These are phyloP conservation scores for Angomonas deanei DNA, from an alignment of 208 protist species.

Conservation along the genomic window DNA sequence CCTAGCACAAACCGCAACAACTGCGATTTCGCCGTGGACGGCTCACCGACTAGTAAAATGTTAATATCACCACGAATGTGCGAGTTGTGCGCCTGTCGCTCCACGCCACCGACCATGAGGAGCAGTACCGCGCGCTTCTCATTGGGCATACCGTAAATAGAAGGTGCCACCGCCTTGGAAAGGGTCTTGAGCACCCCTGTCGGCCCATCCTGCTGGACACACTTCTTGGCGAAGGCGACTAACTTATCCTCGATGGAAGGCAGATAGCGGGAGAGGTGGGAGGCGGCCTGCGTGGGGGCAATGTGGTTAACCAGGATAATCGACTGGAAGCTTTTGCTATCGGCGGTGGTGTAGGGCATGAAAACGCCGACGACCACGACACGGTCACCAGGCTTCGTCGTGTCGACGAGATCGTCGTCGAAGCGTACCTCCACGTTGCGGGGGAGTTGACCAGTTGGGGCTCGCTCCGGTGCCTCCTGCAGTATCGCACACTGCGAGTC, in stretches of 20 bases:
- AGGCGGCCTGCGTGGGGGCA: slow-evolving; percentile 48
- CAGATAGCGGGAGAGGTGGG: slow-evolving; percentile 37
- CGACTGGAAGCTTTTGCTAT: slow-evolving; percentile 89
- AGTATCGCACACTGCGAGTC: slow-evolving; percentile 95
- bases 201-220: slow-evolving; percentile 49
- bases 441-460: slow-evolving; percentile 97
- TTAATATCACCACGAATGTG: slow-evolving; percentile 99
- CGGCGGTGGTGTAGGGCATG: slow-evolving; percentile 84
- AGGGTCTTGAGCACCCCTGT: slow-evolving; percentile 76
- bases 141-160: slow-evolving; percentile 97
- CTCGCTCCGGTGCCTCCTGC: slow-evolving; percentile 97
- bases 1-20: slow-evolving; percentile 96
- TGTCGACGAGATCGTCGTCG: slow-evolving; percentile 97
- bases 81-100: slow-evolving; percentile 92
- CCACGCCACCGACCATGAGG: slow-evolving; percentile 95
- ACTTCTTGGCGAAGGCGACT: slow-evolving; percentile 60
- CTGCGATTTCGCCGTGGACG: slow-evolving; percentile 99
- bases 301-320: slow-evolving; percentile 94
- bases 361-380: slow-evolving; percentile 94
- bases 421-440: slow-evolving; percentile 96
- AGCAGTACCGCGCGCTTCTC: slow-evolving; percentile 97
- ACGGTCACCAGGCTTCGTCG: slow-evolving; percentile 96
- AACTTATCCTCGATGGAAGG: slow-evolving; percentile 63
- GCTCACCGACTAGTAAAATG: slow-evolving; percentile 99
- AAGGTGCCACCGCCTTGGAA: slow-evolving; percentile 94